Evolutionary conservation across 345 rosid species (phyloP), one percentile per base, ranked within the genome.

Genomic region (Ceriops decandra): DNA sequence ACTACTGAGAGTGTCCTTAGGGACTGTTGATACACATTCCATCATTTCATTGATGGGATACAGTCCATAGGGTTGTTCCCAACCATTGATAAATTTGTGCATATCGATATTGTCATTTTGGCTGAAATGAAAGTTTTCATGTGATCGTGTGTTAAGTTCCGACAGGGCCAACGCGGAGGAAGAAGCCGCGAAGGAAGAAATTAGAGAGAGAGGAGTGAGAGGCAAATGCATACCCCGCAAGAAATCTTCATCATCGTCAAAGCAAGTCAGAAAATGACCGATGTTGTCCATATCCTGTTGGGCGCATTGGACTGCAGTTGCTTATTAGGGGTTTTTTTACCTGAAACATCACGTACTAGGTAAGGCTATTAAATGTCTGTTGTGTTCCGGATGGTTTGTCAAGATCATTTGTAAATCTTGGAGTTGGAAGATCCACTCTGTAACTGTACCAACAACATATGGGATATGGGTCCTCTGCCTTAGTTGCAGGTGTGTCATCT

Each of bases 171-270:
- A 77, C 61, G 4, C 75, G 68, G 69, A 31, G 31, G 80, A 46
- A 36, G 68, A 26, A 68, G 63, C 8, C 52, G 76, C 76, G 71
- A 72, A 62, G 32, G 83, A 81, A 58, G 80, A 73, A 52, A 62
- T 38, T 5, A 71, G 57, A 19, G 81, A 76, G 24, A 74, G 64
- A 75, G 77, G 56, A 47, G 66, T 60, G 72, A 84, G 75, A 76
- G 87, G 82, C 66, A 91, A 84, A 64, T 91, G 96, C 63, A 85
- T 89, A 60, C 97, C 96, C 16, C 81, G 83, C 36, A 88, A 73
- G 68, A 85, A 82, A 68, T 66, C 78, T n/a, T 73, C 81, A 2
- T 69, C 81, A 5, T 74, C 80, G 27, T 79, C 87, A 19, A 91
- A 79, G 69, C 84, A 74, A 67, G 72, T 33, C 59, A 87, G 77